phyloP scores from a whole-genome alignment of 139 green algal species.

The Zygnema cylindricum region DNA sequence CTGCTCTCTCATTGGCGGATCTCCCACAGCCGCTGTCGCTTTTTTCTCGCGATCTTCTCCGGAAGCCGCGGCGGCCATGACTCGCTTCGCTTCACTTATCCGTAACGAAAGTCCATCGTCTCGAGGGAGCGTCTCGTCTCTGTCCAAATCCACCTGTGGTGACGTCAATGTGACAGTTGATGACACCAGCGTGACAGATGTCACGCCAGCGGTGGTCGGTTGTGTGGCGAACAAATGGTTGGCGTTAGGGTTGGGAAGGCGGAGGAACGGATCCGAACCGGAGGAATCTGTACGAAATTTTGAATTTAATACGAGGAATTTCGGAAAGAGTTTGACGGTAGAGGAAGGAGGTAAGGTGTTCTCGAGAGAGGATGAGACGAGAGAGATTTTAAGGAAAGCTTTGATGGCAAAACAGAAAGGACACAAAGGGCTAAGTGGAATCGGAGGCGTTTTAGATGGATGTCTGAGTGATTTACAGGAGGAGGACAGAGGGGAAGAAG shows the following conservation, averaged over 20 bases:
- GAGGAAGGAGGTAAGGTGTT: neutral
- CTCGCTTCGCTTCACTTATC: neutral
- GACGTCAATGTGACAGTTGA: no score
- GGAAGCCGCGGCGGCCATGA: neutral
- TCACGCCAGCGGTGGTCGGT: neutral
- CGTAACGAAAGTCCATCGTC: no score
- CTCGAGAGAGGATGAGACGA: neutral
- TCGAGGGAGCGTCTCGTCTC: no score
- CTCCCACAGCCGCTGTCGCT: neutral
- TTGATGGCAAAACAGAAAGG: no score
- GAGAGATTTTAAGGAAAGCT: neutral
- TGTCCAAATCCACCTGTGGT: no score
- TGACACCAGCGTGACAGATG: no score
- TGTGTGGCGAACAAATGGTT: neutral
- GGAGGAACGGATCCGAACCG: neutral
- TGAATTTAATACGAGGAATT: neutral
- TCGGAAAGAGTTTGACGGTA: neutral
- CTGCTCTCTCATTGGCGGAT: neutral
- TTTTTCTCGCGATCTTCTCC: neutral
- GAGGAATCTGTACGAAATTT: neutral
- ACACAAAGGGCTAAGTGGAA: no score
- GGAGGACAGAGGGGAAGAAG: no score
- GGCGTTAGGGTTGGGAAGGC: neutral
- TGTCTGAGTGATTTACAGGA: no score
- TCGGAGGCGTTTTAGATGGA: no score